phyloP scores from a whole-genome alignment of 345 rosid species.

The Salix caprea region DNA sequence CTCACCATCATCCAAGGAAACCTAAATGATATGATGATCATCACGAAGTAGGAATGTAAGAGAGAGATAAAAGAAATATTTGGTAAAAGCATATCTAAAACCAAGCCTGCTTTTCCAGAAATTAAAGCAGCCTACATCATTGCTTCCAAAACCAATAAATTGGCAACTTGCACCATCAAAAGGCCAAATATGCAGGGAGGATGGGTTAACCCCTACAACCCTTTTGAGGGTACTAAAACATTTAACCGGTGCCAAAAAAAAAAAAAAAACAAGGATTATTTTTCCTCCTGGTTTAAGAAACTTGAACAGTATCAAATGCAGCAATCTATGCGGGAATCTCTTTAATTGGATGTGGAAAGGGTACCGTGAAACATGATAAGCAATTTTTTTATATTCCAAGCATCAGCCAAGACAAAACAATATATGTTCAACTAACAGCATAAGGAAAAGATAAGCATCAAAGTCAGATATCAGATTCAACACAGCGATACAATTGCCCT shows the following conservation, averaged over 20 bases:
- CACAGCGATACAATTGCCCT: neutral
- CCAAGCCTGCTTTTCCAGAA: neutral
- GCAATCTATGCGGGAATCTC: neutral
- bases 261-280: neutral
- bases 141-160: neutral
- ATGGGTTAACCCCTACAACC: no score
- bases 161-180: neutral
- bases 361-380: neutral
- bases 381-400: neutral
- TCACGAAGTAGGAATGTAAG: no score
- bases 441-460: neutral
- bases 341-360: neutral
- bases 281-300: neutral
- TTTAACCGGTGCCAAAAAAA: neutral
- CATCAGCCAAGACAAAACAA: slow-evolving; percentile 5
- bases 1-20: no score
- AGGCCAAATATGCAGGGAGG: no score
- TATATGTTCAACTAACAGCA: neutral
- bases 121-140: neutral
- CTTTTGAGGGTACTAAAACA: neutral
- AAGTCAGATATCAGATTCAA: no score
- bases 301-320: slow-evolving; percentile 6
- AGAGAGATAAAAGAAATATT: no score
- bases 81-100: neutral
- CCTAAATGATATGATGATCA: no score